Percentiles rank a stretch among this genome's conserved stretches.
These are phyloP conservation scores for Camelina neglecta DNA, from an alignment of 345 rosid species.

Conservation along the genomic window DNA sequence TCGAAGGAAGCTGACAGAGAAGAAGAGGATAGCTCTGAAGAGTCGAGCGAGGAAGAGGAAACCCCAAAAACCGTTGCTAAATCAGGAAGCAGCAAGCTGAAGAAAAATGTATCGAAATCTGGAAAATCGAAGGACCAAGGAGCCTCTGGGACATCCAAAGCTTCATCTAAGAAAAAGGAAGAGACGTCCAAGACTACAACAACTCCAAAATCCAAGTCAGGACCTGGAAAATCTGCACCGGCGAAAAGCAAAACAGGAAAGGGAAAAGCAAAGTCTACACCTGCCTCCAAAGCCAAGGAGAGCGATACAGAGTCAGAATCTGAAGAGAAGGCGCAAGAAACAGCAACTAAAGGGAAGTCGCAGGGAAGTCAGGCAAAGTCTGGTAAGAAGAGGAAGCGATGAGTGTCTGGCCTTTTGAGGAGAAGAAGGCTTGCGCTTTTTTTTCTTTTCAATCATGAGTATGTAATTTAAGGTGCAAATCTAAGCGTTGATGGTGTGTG, in stretches of 20 bases:
- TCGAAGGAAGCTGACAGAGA: constrained; percentile 45
- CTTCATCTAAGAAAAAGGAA: constrained; percentile 51
- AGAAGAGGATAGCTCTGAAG: constrained; percentile 49
- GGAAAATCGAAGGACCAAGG: constrained; percentile 56
- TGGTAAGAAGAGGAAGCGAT: constrained; percentile 69
- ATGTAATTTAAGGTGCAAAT: constrained; percentile 35
- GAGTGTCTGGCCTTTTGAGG: constrained; percentile 18
- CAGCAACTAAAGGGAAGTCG: constrained; percentile 52
- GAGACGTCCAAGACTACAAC: constrained; percentile 39
- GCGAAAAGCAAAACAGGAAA: constrained; percentile 50
- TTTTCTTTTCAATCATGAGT: constrained; percentile 16
- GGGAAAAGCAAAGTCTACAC: constrained; percentile 54
- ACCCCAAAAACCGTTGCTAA: constrained; percentile 47
- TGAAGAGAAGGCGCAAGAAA: constrained; percentile 50
- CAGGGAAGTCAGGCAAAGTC: constrained; percentile 58
- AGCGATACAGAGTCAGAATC: constrained; percentile 53
- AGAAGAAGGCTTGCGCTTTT: background rate
- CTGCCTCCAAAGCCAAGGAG: constrained; percentile 57
- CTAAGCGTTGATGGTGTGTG: constrained; percentile 10
- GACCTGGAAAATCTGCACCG: constrained; percentile 47
- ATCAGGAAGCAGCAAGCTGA: constrained; percentile 53
- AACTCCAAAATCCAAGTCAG: constrained; percentile 55
- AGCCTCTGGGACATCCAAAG: constrained; percentile 40
- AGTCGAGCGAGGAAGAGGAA: constrained; percentile 51
- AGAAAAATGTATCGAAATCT: constrained; percentile 52